phyloP scores from a whole-genome alignment of 225 moss, liverwort and hornwort genomes.

The Rhytidiadelphus loreus region DNA sequence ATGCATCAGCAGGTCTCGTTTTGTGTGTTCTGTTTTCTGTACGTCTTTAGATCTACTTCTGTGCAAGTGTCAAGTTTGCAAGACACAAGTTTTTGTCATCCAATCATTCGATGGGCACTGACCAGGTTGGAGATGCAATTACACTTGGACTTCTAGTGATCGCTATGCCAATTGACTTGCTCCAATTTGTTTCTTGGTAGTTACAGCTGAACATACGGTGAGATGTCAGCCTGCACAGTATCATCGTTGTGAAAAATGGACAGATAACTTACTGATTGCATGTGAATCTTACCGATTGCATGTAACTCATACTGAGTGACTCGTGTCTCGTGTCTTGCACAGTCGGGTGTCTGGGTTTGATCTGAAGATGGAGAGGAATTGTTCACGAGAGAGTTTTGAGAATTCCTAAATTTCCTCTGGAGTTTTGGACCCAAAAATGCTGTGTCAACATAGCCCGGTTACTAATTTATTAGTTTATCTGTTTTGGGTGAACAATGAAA shows the following conservation, averaged over 20 bases:
- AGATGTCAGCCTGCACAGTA: neutral
- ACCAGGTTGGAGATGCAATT: neutral
- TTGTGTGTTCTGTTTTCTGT: neutral
- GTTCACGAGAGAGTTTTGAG: neutral
- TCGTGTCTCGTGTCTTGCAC: neutral
- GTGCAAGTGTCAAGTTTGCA: neutral
- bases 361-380: neutral
- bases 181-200: neutral
- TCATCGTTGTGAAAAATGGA: neutral
- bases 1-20: neutral
- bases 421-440: neutral
- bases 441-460: neutral
- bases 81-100: neutral
- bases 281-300: neutral
- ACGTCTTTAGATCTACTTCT: neutral
- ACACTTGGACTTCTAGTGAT: neutral
- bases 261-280: neutral
- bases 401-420: neutral
- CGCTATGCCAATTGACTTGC: neutral
- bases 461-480: neutral
- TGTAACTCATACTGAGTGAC: neutral
- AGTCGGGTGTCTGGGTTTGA: neutral
- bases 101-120: neutral
- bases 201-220: neutral
- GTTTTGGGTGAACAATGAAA: neutral